Evolutionary conservation across 2,329 filamentous ascomycete genomes (phyloP), one percentile per base, ranked within the genome.

Genomic region (Trichoderma sp.): DNA sequence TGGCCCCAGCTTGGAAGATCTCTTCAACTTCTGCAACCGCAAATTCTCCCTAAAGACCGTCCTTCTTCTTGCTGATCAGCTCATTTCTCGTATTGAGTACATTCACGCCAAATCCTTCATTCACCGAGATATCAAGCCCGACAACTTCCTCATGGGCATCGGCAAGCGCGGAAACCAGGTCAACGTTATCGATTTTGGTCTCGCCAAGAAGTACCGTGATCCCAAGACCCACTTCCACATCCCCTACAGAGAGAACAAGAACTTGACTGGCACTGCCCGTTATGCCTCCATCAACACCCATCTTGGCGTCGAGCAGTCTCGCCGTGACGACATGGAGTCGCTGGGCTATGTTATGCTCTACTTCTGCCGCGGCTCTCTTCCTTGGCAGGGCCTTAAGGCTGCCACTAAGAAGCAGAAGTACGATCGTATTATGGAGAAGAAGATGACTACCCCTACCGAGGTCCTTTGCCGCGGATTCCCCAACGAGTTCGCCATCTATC

Each of bases 11-110:
- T 84, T 99, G 82, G 96, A 99, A 83, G 96, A 99, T 79, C 88
- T 99, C 39, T 99, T 99, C 92, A 98, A 99, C 89, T 98, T 98
- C 83, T 99, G 96, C 90, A 98, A 98, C 90, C 92, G 96, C 82
- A 98, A 98, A 82, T 99, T 98, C 86, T 97, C 96, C 14, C 85
- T 99, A 75, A 99, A 99, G 91, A 99, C 96, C 1, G 96, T 99
- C 32, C 87, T 99, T 54, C 89, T 99, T 30, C 89, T 99, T 60
- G 96, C 96, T 79, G 96, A 99, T 77, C 96, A 99, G 85, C 90
- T 97, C 81, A 98, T 99, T 81, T 98, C 95, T 73, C 94, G 96
- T 77, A 97, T 99, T 82, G 96, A 99, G 84, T 98, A 98, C 85
- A 99, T 99, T 77, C 96, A 99, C 81, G 96, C 96, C 85, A 98